Base-by-base conservation (phyloP, 108 stramenopile species). In the Skeletonema menzelii region DNA sequence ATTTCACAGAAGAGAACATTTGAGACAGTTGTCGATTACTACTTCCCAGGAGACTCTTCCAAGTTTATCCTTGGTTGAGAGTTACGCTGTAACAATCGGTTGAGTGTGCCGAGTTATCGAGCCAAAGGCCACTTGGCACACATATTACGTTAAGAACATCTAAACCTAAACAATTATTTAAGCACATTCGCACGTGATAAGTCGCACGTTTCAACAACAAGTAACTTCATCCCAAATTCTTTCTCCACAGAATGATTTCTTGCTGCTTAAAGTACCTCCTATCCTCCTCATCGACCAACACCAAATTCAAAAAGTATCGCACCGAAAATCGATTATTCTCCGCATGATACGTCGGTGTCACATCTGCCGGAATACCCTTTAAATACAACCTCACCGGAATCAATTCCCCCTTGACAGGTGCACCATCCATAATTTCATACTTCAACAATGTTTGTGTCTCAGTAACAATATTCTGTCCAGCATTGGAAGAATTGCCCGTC, bases 381-480 rank as follows among this genome's bases (percentile, higher is more conserved):
- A 97, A 69, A 62, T 83, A 91, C 47, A 97, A 61, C 37, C 90
- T 85, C n/a, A 96, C 93, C 10, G 94, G 93, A 66, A 93, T 93
- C 28, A 86, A 69, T 82, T 94, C 93, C 32, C 94, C 97, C 73
- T 96, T 95, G 60, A 98, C 96, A 2, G 99, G 99, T 14, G 96
- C 97, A 12, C 99, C 99, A 83, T 99, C 99, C 99, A 99, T 99
- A 65, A 99, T 96, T 76, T 99, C 99, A 79, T 95, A 99, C 73
- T 99, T 99, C 60, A 90, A 83, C 69, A 99, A 69, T 2, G 97
- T 99, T 74, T 99, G 98, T 8, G 95, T 96, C 72, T 99, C 99
- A 31, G 96, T 99, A 75, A 92, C 88, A 28, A 91, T 80, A 73
- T 95, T 96, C 10, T 63, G 42, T n/a, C 60, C 70, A 56, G 74